phyloP scores from a whole-genome alignment of 1,139 yeast species.

The Suhomyces atakaporum region DNA sequence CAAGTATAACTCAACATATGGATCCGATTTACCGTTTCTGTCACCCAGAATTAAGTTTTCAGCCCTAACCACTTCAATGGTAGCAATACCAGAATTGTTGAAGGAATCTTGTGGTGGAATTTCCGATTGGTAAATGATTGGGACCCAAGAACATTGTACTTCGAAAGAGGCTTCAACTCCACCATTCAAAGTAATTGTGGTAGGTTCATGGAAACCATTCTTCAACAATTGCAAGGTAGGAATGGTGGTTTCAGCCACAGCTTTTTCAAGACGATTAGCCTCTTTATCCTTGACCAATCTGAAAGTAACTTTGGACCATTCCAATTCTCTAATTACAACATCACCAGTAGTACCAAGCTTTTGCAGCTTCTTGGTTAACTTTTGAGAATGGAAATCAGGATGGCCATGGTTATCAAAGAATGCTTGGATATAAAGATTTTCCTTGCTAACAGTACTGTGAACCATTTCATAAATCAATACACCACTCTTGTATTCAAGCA shows the following conservation, averaged over 20 bases:
- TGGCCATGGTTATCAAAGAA: conserved; percentile 75
- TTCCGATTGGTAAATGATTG: conserved; percentile 54
- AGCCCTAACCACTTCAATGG: conserved; percentile 66
- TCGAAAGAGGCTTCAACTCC: conserved; percentile 53
- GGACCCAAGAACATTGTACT: conserved; percentile 77
- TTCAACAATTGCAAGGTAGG: conserved; percentile 70
- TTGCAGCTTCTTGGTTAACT: conserved; percentile 39
- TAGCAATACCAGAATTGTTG: conserved; percentile 72
- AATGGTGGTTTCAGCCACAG: conserved; percentile 62
- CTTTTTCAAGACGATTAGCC: conserved; percentile 56
- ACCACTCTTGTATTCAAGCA: conserved; percentile 69
- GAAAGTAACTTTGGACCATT: conserved; percentile 66
- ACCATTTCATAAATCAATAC: conserved; percentile 67
- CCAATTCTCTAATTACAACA: conserved; percentile 70
- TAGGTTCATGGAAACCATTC: conserved; percentile 64
- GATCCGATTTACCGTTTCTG: conserved; percentile 90
- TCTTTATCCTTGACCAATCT: conserved; percentile 58
- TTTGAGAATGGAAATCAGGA: conserved; percentile 57
- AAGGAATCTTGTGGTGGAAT: conserved; percentile 77
- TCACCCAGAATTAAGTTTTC: conserved; percentile 80
- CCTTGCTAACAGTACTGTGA: conserved; percentile 55
- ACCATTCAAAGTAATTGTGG: conserved; percentile 50
- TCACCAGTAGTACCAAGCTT: conserved; percentile 69
- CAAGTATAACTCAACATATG: conserved; percentile 69
- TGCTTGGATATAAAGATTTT: conserved; percentile 64